Evolutionary conservation across 2,329 filamentous ascomycete genomes (phyloP).

Genomic region (Venturia effusa): DNA sequence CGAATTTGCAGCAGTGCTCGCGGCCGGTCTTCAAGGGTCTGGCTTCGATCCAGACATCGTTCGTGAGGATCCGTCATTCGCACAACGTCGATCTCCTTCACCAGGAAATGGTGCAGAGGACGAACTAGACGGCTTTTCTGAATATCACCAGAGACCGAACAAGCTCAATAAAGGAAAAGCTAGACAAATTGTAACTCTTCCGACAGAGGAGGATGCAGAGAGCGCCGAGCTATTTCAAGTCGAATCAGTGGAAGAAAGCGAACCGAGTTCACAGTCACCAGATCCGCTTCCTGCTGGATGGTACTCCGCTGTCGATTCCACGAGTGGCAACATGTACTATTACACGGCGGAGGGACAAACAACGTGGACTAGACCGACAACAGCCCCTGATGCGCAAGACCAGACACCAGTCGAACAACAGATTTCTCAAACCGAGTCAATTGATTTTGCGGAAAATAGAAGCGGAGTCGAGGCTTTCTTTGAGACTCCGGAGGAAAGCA

Average conservation of each 20-base stretch:
- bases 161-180: constrained; percentile 31
- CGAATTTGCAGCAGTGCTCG: constrained; percentile 22
- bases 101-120: constrained; percentile 14
- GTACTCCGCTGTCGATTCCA: not conserved
- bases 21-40: constrained; percentile 22
- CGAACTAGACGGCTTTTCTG: constrained; percentile 21
- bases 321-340: constrained; percentile 7
- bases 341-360: constrained; percentile 1
- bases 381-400: not conserved
- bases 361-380: not conserved
- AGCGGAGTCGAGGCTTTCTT: not conserved
- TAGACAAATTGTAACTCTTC: not conserved
- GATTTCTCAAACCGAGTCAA: not conserved
- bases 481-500: not conserved
- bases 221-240: constrained; percentile 10
- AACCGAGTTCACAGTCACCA: not conserved
- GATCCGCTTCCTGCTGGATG: constrained; percentile 1
- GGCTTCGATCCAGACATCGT: constrained; percentile 23
- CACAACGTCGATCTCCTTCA: constrained; percentile 9
- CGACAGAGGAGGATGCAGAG: constrained; percentile 12
- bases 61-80: constrained; percentile 16
- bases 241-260: not conserved
- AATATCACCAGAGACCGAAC: constrained; percentile 27
- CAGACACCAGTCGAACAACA: not conserved
- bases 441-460: not conserved